Evolutionary conservation across 352 stramenopile species (phyloP).

Genomic region (Pythium dissimile): DNA sequence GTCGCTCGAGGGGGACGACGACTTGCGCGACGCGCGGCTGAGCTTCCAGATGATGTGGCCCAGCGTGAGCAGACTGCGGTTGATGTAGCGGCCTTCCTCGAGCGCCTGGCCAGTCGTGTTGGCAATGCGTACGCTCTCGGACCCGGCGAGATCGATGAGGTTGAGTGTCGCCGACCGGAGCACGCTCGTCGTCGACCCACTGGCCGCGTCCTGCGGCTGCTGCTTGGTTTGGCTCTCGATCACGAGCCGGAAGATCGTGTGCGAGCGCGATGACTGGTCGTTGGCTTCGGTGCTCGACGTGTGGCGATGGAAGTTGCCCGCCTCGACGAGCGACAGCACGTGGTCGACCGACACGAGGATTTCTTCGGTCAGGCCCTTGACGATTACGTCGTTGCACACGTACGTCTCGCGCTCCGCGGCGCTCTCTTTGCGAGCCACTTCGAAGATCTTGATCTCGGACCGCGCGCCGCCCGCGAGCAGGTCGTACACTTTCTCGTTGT

Average conservation of each 20-base stretch:
- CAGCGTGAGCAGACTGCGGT: slow-evolving; percentile 89
- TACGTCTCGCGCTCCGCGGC: slow-evolving; percentile 12
- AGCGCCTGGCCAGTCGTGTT: slow-evolving; percentile 75
- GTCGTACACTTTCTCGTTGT: slow-evolving; percentile 98
- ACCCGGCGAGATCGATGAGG: slow-evolving; percentile 90
- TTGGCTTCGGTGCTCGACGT: slow-evolving; percentile 74
- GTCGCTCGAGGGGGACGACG: slow-evolving; percentile 18
- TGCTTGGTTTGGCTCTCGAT: slow-evolving; percentile 70
- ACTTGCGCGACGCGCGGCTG: slow-evolving; percentile 38
- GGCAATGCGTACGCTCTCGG: slow-evolving; percentile 76
- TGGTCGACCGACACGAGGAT: slow-evolving; percentile 76
- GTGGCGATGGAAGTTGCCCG: slow-evolving; percentile 73
- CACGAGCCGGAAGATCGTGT: slow-evolving; percentile 75
- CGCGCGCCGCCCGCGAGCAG: slow-evolving; percentile 77
- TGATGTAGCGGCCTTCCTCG: slow-evolving; percentile 89
- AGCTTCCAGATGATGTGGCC: slow-evolving; percentile 95
- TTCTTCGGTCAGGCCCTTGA: slow-evolving; percentile 82
- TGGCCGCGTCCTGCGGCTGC: neutral
- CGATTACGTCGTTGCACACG: slow-evolving; percentile 78
- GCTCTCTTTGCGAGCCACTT: slow-evolving; percentile 47
- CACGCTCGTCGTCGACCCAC: neutral
- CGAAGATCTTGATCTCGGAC: slow-evolving; percentile 75
- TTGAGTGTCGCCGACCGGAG: slow-evolving; percentile 85
- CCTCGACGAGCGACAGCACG: slow-evolving; percentile 82
- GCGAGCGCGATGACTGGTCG: slow-evolving; percentile 72